A percentile compares a stretch with the other conserved stretches of the same genome.
Conservation (phyloP, 208 protist genomes). For the Phytomonas francai region DNA sequence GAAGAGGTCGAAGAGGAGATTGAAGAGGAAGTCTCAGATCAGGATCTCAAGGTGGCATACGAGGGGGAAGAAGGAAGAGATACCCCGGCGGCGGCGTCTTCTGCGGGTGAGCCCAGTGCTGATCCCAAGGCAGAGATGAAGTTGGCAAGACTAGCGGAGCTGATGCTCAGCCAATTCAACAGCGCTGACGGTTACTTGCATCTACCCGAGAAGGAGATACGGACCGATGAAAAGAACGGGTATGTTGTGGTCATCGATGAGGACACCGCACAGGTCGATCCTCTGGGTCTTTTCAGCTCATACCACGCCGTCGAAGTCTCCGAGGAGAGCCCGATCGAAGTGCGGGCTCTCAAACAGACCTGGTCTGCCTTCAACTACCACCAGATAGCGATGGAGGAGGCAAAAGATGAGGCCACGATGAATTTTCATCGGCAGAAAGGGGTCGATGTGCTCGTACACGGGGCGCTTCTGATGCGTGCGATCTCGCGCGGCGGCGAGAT, state of each 20-base stretch:
- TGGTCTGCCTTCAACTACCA: conserved; percentile 68
- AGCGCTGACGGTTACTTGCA: conserved; percentile 79
- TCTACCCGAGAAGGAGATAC: conserved; percentile 27
- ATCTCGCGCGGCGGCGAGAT: conserved; percentile 43
- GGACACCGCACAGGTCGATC: conserved; percentile 64
- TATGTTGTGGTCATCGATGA: conserved; percentile 55
- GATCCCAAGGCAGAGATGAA: conserved; percentile 2
- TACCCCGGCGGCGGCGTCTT: conserved; percentile 6
- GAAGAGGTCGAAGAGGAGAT: conserved; percentile 23
- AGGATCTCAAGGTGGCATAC: conserved; percentile 14
- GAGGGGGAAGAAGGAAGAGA: conserved; percentile 6
- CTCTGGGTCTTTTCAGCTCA: conserved; percentile 66
- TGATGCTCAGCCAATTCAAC: conserved; percentile 81
- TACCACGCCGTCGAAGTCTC: conserved; percentile 39
- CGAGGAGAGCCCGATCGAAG: conserved; percentile 17
- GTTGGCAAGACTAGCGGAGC: conserved; percentile 42
- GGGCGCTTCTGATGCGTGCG: conserved; percentile 61
- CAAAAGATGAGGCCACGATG: conserved; percentile 22
- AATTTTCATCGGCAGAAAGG: conserved; percentile 62
- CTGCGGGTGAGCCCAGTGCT: neutral
- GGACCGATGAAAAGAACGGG: conserved; percentile 51
- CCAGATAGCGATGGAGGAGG: conserved; percentile 52
- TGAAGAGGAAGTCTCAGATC: conserved; percentile 16
- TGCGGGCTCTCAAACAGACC: conserved; percentile 59
- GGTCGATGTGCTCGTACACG: conserved; percentile 74